Evolutionary conservation across 2,329 filamentous ascomycete genomes (phyloP).

Genomic region (Chlorencoelia australis): DNA sequence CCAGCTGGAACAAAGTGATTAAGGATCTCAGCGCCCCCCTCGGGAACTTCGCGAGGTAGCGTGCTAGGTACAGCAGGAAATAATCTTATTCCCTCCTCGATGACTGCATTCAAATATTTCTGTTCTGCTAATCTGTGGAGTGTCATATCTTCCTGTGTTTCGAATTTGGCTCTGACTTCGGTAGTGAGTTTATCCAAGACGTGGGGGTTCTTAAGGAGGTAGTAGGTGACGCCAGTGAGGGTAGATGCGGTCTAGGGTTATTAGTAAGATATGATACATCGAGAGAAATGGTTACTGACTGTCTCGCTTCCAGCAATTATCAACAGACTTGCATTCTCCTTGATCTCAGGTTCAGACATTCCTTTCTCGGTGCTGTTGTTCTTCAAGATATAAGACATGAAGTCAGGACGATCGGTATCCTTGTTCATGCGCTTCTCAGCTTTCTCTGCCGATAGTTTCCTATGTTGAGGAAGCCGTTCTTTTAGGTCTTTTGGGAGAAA

Average conservation of each 20-base stretch:
- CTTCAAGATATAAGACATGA: conserved; percentile 5
- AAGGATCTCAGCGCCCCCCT: neutral
- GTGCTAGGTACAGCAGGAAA: conserved; percentile 8
- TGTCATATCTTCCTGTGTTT: conserved; percentile 12
- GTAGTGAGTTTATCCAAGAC: conserved; percentile 25
- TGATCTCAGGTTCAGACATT: conserved; percentile 3
- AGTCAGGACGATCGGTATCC: conserved; percentile 1
- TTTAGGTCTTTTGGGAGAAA: neutral
- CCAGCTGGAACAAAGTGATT: neutral
- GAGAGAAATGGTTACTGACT: conserved; percentile 11
- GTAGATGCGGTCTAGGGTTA: conserved; percentile 27
- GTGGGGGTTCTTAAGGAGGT: conserved; percentile 42
- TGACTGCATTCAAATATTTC: conserved; percentile 7
- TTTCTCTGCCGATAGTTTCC: neutral
- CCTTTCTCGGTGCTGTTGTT: conserved; percentile 4
- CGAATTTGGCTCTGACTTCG: conserved; percentile 34
- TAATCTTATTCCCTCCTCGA: conserved; percentile 13
- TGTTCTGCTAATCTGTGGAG: conserved; percentile 8
- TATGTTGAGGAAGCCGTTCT: neutral
- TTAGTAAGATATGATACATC: neutral
- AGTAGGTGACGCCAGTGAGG: conserved; percentile 25
- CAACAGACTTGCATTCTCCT: conserved; percentile 1
- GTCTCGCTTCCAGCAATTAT: conserved; percentile 6
- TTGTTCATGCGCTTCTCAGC: neutral
- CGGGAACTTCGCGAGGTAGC: neutral